These are phyloP conservation scores for Platismatia glauca DNA, from an alignment of 495 filamentous ascomycete genomes.

Conservation along the genomic window DNA sequence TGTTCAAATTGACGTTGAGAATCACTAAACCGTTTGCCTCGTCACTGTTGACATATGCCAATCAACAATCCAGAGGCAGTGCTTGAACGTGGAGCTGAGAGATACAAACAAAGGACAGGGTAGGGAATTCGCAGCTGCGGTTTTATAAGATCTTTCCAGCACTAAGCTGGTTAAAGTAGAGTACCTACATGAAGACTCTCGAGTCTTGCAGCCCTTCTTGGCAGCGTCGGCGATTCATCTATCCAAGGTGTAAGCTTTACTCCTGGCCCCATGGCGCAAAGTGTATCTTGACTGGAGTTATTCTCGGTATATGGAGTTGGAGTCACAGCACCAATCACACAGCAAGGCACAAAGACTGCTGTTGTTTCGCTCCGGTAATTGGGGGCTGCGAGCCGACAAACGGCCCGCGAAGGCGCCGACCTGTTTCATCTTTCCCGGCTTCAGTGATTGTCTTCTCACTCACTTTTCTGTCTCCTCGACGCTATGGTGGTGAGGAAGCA, in stretches of 20 bases:
- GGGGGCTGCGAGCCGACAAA: background rate
- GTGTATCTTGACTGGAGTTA: background rate
- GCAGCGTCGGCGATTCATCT: no score
- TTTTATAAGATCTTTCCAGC: no score
- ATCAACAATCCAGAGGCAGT: no score
- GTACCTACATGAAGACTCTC: no score
- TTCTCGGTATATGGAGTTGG: background rate
- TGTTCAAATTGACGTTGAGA: no score
- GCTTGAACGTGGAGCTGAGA: no score
- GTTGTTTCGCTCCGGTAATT: background rate
- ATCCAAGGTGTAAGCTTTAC: background rate
- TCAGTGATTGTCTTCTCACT: background rate
- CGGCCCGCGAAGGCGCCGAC: background rate
- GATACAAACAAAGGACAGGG: no score
- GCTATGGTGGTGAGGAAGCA: background rate
- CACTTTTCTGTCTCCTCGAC: background rate
- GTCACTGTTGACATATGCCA: no score
- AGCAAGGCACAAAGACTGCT: background rate
- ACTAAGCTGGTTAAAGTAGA: no score
- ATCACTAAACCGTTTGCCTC: no score
- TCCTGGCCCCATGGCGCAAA: background rate
- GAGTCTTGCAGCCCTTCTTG: no score
- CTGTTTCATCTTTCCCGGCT: background rate
- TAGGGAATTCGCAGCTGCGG: no score
- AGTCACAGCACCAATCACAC: background rate